phyloP scores from a whole-genome alignment of 306 rosid genomes.

The Gastrolobium villosum region DNA sequence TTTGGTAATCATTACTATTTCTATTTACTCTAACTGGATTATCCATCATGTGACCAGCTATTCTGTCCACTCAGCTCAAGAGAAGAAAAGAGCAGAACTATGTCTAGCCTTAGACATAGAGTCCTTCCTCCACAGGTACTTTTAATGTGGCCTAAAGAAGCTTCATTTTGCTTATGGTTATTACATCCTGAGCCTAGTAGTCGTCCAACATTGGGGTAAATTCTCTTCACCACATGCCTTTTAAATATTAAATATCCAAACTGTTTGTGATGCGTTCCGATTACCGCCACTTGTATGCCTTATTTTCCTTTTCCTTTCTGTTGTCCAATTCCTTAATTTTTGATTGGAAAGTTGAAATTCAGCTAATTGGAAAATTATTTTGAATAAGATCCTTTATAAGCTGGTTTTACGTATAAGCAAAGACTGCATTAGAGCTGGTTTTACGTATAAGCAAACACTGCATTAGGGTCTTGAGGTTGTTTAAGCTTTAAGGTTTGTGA shows the following conservation, averaged over 20 bases:
- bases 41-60: slow-evolving; percentile 66
- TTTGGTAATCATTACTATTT: neutral
- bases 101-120: slow-evolving; percentile 87
- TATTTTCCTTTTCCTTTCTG: neutral
- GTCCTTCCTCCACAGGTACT: slow-evolving; percentile 89
- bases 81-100: slow-evolving; percentile 78
- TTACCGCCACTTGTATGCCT: neutral
- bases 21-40: slow-evolving; percentile 47
- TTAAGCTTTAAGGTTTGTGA: neutral
- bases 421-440: neutral
- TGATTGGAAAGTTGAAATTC: neutral
- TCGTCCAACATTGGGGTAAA: slow-evolving; percentile 78
- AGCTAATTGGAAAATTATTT: neutral
- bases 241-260: slow-evolving; percentile 18
- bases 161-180: slow-evolving; percentile 89
- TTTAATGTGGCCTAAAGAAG: slow-evolving; percentile 93
- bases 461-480: neutral
- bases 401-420: neutral
- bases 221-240: slow-evolving; percentile 28
- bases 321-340: neutral
- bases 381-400: neutral
- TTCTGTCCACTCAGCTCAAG: slow-evolving; percentile 78
- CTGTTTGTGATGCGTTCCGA: slow-evolving; percentile 30
- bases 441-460: neutral
- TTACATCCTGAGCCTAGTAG: slow-evolving; percentile 83